Percentiles rank a stretch among this genome's conserved stretches.
phyloP scores from a whole-genome alignment of 352 stramenopile species.

The Phytopythium litorale region DNA sequence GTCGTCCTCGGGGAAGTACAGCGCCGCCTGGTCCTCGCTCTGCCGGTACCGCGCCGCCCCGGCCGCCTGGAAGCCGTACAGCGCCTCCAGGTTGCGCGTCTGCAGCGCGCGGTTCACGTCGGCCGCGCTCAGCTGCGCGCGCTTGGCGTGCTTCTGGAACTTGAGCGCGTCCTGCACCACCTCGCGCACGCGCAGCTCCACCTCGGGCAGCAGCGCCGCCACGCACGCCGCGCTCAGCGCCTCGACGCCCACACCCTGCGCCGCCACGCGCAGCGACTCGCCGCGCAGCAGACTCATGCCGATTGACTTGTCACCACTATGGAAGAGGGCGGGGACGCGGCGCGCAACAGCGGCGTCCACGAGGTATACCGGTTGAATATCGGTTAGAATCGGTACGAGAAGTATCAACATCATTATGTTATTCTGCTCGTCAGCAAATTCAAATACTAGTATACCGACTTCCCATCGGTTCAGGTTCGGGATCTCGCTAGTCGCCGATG shows the following conservation, averaged over 20 bases:
- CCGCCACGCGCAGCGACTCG: slow-evolving; percentile 68
- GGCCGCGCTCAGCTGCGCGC: slow-evolving; percentile 43
- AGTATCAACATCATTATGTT: too few relatives aligned
- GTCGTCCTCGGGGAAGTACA: slow-evolving; percentile 75
- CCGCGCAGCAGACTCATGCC: slow-evolving; percentile 73
- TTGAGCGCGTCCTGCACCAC: slow-evolving; percentile 85
- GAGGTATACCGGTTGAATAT: too few relatives aligned
- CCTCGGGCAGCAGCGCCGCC: slow-evolving; percentile 62
- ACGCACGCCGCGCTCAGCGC: slow-evolving; percentile 64
- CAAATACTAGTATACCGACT: too few relatives aligned
- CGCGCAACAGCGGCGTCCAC: neutral
- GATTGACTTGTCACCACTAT: neutral
- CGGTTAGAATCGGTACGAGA: too few relatives aligned
- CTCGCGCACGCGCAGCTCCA: slow-evolving; percentile 79
- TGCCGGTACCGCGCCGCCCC: slow-evolving; percentile 52
- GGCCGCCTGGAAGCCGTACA: slow-evolving; percentile 70
- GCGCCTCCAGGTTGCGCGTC: slow-evolving; percentile 64
- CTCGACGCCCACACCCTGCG: slow-evolving; percentile 72
- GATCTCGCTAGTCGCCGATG: neutral
- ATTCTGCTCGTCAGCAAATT: too few relatives aligned
- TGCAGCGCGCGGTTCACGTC: slow-evolving; percentile 81
- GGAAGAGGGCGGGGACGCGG: neutral
- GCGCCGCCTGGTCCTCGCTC: slow-evolving; percentile 46
- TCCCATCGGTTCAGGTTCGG: neutral
- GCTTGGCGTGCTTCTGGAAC: slow-evolving; percentile 73